phyloP scores from a whole-genome alignment of 345 rosid species.

The Clausena lansium region DNA sequence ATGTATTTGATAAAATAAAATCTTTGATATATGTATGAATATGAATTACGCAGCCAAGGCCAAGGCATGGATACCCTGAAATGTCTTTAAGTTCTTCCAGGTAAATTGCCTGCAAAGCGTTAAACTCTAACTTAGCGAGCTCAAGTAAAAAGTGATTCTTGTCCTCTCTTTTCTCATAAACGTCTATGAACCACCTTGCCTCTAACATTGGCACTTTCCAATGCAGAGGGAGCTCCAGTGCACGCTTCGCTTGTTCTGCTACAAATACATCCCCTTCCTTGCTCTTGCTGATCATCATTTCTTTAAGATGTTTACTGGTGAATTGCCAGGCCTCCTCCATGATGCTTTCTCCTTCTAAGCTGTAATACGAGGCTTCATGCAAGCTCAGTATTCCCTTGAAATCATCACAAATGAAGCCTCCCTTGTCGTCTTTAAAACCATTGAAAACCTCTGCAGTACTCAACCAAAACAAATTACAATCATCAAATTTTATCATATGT shows the following conservation, averaged over 20 bases:
- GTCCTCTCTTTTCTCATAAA: slow-evolving; percentile 6
- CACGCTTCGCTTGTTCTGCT: slow-evolving; percentile 5
- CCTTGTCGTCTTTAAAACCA: background rate
- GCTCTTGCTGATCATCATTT: too few relatives aligned
- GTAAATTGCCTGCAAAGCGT: slow-evolving; percentile 11
- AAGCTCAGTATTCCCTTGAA: too few relatives aligned
- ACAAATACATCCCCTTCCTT: background rate
- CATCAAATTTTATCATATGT: too few relatives aligned
- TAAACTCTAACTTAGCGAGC: slow-evolving; percentile 22
- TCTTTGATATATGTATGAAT: too few relatives aligned
- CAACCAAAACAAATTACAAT: too few relatives aligned
- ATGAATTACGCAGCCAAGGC: too few relatives aligned
- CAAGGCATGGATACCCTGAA: slow-evolving; percentile 9
- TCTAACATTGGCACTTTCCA: slow-evolving; percentile 7
- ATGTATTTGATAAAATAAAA: too few relatives aligned
- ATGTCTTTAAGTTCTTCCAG: slow-evolving; percentile 18
- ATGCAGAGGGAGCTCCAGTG: slow-evolving; percentile 20
- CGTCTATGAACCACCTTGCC: slow-evolving; percentile 20
- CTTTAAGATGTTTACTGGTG: background rate
- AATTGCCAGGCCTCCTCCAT: background rate
- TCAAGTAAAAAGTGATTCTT: slow-evolving; percentile 12
- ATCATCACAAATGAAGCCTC: background rate
- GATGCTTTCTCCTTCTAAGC: too few relatives aligned
- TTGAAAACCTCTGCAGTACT: background rate
- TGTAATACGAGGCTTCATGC: too few relatives aligned